A percentile compares a stretch with the other conserved stretches of the same genome.
phyloP scores from a whole-genome alignment of 2,329 filamentous ascomycete genomes.

The Aspergillus persii region DNA sequence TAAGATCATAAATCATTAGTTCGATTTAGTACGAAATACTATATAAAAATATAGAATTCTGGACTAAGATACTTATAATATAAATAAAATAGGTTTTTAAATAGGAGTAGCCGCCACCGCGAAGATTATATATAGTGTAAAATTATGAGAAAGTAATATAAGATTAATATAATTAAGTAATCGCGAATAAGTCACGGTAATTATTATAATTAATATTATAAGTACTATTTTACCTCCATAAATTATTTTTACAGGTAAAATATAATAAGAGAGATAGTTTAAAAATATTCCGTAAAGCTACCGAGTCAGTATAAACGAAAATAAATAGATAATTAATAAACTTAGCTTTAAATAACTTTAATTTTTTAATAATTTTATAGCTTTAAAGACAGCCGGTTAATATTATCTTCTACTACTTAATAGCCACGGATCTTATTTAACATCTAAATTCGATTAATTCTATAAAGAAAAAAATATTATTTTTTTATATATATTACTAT shows the following conservation, averaged over 20 bases:
- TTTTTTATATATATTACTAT: too few species aligned
- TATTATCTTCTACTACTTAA: too few species aligned
- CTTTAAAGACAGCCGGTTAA: too few species aligned
- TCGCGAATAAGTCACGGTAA: neutral
- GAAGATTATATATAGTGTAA: neutral
- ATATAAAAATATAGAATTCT: neutral
- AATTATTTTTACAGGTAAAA: neutral
- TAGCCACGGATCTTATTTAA: too few species aligned
- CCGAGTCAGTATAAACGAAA: neutral
- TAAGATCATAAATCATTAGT: neutral
- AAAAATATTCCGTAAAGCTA: neutral
- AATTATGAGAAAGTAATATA: neutral
- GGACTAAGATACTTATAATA: neutral
- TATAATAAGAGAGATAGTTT: neutral
- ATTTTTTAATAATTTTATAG: neutral
- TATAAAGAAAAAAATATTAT: too few species aligned
- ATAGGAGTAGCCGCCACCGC: neutral
- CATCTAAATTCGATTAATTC: too few species aligned
- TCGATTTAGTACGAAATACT: neutral
- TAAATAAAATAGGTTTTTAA: neutral
- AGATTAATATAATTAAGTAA: neutral
- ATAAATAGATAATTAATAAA: neutral
- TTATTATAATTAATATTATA: neutral
- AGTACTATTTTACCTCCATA: neutral
- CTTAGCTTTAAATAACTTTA: neutral